Base-by-base conservation (phyloP, 768 basidiomycete genomes). In the Lactarius quietus region DNA sequence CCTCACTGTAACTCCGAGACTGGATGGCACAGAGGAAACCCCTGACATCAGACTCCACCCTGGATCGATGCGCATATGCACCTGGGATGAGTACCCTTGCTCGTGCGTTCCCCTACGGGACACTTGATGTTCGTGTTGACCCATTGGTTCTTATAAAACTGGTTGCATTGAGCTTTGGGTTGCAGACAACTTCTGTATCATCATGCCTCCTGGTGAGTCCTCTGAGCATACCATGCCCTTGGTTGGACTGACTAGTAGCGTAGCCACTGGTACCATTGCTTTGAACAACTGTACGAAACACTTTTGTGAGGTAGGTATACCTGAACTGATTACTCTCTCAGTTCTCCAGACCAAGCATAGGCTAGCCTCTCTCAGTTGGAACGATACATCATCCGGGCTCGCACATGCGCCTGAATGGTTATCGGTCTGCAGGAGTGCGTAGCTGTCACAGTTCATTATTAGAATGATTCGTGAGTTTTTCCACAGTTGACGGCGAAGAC, bases 361-460 rank as follows among this genome's bases (percentile, higher is more conserved):
- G 67, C 38, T 39, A 6, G 70, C 77, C 54, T 66, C 76, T 6
- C 54, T 87, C 58, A 79, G 74, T 52, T 88, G 77, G 75, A 73
- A 60, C 17, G 81, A 83, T 56, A 71, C 68, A 1, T 68, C 51
- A 2, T 68, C 74, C 6, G 86, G 87, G 1, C 81, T 78, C 0
- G 64, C 78, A 10, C 72, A 82, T 68, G 74, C 76, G 14, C 69
- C 76, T 35, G 62, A 71, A 26, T 89, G 87, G 87, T 83, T 78
- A 12, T 73, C 78, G n/a, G 72, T 79, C 26, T 88, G 85, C 74
- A 86, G 84, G 75, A 77, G 87, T 87, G 41, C 28, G 69, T 59
- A 62, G 28, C 23, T 59, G 20, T 61, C 36, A 23, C 28, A 52
- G 57, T 35, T 29, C 20, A 35, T 33, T 15, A 20, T 52, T 20